phyloP scores from a whole-genome alignment of 192 early-diverging fungal genomes.

The Entrophospora sp. region DNA sequence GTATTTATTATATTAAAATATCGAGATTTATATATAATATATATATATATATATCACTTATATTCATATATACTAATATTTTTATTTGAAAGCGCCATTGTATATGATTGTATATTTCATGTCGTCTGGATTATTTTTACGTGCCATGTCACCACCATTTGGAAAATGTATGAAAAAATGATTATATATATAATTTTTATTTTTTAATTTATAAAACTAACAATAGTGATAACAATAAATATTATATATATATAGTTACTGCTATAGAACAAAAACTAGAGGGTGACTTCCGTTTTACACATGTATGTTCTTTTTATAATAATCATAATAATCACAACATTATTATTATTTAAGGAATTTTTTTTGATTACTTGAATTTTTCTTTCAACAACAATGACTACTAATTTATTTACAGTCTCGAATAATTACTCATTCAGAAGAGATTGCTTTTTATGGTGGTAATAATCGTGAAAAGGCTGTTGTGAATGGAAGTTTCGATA shows the following conservation, averaged over 20 bases:
- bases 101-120: conserved; percentile 53
- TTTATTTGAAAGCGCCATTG: conserved; percentile 35
- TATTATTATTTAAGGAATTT: background rate
- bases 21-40: background rate
- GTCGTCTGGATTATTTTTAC: conserved; percentile 54
- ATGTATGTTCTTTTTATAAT: conserved; percentile 33
- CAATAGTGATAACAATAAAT: too few relatives aligned
- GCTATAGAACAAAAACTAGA: conserved; percentile 70
- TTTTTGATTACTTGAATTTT: background rate
- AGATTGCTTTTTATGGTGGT: conserved; percentile 72
- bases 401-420: conserved; percentile 52
- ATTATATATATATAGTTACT: conserved; percentile 35
- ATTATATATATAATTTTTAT: background rate
- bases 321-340: too few relatives aligned
- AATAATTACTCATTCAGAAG: conserved; percentile 77
- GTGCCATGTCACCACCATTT: conserved; percentile 71
- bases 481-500: conserved; percentile 54
- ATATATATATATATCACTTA: background rate
- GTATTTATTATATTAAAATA: background rate
- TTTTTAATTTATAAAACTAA: background rate
- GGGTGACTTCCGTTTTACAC: conserved; percentile 74
- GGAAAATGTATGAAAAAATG: conserved; percentile 47
- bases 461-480: conserved; percentile 57
- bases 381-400: too few relatives aligned
- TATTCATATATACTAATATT: too few relatives aligned